Conservation (phyloP, 2,329 filamentous ascomycete species). For the Clarireedia paspali region DNA sequence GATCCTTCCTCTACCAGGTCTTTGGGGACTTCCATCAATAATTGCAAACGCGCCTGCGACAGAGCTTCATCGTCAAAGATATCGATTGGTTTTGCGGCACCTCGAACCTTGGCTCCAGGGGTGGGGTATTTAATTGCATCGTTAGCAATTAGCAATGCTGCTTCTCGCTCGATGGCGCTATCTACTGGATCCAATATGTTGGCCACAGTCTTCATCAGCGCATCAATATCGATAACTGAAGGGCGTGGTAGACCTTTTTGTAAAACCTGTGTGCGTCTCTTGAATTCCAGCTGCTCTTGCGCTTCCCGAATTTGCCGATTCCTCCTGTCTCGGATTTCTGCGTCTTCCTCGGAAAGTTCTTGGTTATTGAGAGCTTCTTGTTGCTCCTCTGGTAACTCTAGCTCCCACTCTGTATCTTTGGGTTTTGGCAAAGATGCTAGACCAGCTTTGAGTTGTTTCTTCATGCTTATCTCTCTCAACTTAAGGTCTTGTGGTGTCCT, state of each 20-base stretch:
- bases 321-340: constrained; percentile 69
- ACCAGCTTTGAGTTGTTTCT: constrained; percentile 60
- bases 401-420: constrained; percentile 89
- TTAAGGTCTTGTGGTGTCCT: constrained; percentile 73
- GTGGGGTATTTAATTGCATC: constrained; percentile 71
- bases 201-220: constrained; percentile 56
- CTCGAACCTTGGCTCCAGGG: constrained; percentile 57
- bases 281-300: constrained; percentile 63
- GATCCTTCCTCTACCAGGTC: constrained; percentile 42
- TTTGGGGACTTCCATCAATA: constrained; percentile 43
- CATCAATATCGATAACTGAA: constrained; percentile 59
- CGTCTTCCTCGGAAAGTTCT: constrained; percentile 49
- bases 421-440: constrained; percentile 84
- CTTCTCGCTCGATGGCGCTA: constrained; percentile 66
- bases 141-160: constrained; percentile 70
- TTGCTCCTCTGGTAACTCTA: constrained; percentile 81
- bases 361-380: constrained; percentile 46
- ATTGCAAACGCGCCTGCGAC: constrained; percentile 66
- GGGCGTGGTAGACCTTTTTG: constrained; percentile 78
- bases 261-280: constrained; percentile 82
- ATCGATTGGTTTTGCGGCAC: constrained; percentile 51
- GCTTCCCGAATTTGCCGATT: constrained; percentile 68
- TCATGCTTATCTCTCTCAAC: constrained; percentile 60
- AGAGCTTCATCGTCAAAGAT: constrained; percentile 64
- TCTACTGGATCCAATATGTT: constrained; percentile 56